Conservation (phyloP, 148 eudicot genomes). For the Chenopodium album region DNA sequence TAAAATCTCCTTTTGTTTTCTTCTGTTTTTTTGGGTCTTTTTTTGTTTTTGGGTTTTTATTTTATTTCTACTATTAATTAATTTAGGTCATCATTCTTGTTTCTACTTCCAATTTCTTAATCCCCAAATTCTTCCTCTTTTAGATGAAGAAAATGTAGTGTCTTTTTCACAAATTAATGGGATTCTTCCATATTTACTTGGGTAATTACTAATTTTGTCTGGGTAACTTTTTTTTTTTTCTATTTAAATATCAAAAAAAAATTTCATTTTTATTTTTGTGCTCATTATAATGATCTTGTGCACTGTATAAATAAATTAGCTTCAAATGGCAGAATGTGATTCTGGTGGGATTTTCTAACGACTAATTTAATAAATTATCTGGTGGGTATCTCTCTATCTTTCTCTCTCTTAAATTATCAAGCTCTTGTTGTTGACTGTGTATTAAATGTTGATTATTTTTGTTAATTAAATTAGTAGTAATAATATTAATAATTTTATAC, state of each 20-base stretch:
- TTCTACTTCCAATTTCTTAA: background rate
- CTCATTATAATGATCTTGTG: no score
- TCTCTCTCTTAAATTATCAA: background rate
- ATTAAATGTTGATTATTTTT: conserved; percentile 1
- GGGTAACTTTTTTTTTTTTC: background rate
- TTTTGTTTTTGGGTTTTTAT: background rate
- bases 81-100: background rate
- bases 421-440: conserved; percentile 6
- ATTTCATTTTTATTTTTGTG: background rate
- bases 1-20: conserved; percentile 3
- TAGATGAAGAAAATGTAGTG: background rate
- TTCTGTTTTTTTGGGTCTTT: background rate
- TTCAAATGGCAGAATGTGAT: conserved; percentile 32
- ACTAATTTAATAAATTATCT: background rate
- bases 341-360: conserved; percentile 20
- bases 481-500: no score
- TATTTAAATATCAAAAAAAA: no score
- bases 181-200: background rate
- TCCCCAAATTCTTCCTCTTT: background rate
- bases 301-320: background rate
- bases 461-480: conserved; percentile 6
- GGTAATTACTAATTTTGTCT: background rate
- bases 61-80: no score
- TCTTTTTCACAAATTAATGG: background rate
- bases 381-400: conserved; percentile 20